Evolutionary conservation across 257 asterid genomes (phyloP), one percentile per base, ranked within the genome.

Genomic region (Paraleonurus japonicus): DNA sequence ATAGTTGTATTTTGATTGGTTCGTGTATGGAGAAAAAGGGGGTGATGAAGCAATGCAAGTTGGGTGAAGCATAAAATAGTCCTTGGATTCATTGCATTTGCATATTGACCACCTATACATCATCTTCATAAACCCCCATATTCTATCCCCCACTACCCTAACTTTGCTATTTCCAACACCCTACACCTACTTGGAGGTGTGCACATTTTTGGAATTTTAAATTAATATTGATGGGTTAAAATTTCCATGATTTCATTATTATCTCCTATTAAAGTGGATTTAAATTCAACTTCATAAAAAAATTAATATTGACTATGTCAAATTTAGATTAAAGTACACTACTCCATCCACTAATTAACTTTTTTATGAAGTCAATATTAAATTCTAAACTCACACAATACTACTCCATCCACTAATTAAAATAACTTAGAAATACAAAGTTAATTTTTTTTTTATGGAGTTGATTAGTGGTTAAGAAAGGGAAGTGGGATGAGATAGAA

Each of bases 61-160:
- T 64, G 69, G 69, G 60, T 28, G 55, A 64, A 30, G 57, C 59
- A 4, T 28, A 53, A 33, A 5, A 39, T n/a, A 23, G 10, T 11
- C 33, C 16, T 51, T 9, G 6, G 81, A 60, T 77, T 65, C 81
- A 77, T 66, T 77, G 81, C 64, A 77, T 77, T 58, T 71, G 67
- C 35, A 15, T 5, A 28, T 28, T 28, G 33, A 28, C 5, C 5
- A 28, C 39, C 39, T 33, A n/a, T n/a, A n/a, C 35, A 43, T 35
- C 70, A 65, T 26, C 39, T 19, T 51, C 22, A 32, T 22, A 20
- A 26, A 3, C 3, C 33, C 55, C 17, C 33, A 27, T 76, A 66
- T 41, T 32, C 60, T 39, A 26, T 22, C 63, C 33, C 70, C 59
- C 27, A 58, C 41, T 41, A 54, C 11, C 76, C 62, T 27, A 53